Base-by-base conservation (phyloP, 352 stramenopile species). In the Globisporangium parvum region DNA sequence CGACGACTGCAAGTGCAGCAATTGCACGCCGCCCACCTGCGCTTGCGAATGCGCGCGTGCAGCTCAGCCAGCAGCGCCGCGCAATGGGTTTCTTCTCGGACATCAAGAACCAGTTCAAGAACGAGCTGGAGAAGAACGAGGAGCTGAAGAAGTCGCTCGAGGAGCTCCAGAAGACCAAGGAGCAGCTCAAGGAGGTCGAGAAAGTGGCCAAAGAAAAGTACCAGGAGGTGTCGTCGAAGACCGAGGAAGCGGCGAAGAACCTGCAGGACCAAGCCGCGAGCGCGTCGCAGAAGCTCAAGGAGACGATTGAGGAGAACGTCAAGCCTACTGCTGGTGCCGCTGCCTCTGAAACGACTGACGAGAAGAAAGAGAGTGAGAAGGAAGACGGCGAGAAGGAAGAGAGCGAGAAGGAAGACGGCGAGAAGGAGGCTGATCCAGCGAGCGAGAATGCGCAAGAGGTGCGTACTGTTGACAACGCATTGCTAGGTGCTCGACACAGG, bases 141-240 rank as follows among this genome's bases (percentile, higher is more conserved):
- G 77, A 88, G 69, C 66, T 88, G 53, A 88, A 88, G 56, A 87
- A 90, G 53, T 85, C 73, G 11, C 75, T 89, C 17, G 76, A 92
- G 54, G 78, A 91, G 62, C 66, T 88, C 48, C 70, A 85, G 51
- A 82, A 87, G 61, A 83, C 77, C 41, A 87, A 87, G 56, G 67
- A 88, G 39, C 70, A 87, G 66, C 71, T 82, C 50, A 80, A 86
- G 56, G 79, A 75, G 39, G 68, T 86, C 31, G 72, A 86, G 47
- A 86, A 83, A 57, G 71, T 59, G 3, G 72, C 75, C 18, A 85
- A 82, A 55, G 69, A 86, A 40, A 86, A 88, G 57, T 77, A 84
- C 55, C 73, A 67, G 40, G 78, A 84, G 54, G 60, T 86, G 35
- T 70, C 72, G 42, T 77, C 63, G 9, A 80, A 72, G 62, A 85